A percentile compares a stretch with the other conserved stretches of the same genome.
Conservation (phyloP, 148 eudicot species). For the Nepenthes mirabilis region DNA sequence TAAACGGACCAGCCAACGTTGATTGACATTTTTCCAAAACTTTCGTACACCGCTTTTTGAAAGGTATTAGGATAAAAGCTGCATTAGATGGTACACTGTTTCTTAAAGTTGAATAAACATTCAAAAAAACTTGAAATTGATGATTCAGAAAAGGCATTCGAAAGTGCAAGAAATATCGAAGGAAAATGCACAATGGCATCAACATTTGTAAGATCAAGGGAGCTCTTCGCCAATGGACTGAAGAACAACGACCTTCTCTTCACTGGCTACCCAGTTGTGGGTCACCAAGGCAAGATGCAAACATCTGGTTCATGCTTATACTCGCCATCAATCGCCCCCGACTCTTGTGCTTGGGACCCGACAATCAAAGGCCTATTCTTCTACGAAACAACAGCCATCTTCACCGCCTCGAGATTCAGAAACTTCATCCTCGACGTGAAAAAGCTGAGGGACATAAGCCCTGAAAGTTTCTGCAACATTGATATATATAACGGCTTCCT, state of each 20-base stretch:
- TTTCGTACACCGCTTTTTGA: no score
- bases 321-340: slow-evolving; percentile 23
- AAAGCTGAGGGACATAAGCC: slow-evolving; percentile 33
- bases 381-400: slow-evolving; percentile 59
- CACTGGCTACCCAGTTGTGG: slow-evolving; percentile 73
- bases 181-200: slow-evolving; percentile 60
- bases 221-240: slow-evolving; percentile 48
- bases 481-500: slow-evolving; percentile 68
- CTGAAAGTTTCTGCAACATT: slow-evolving; percentile 40
- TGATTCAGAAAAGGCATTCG: slow-evolving; percentile 44
- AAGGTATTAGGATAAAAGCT: no score
- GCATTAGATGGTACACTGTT: no score
- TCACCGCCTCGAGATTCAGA: slow-evolving; percentile 31
- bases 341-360: slow-evolving; percentile 73
- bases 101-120: no score
- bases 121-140: no score
- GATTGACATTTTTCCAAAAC: no score
- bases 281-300: slow-evolving; percentile 61
- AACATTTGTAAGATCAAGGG: slow-evolving; percentile 30
- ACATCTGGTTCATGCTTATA: slow-evolving; percentile 74
- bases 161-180: slow-evolving; percentile 24
- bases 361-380: slow-evolving; percentile 51
- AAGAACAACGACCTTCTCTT: slow-evolving; percentile 50
- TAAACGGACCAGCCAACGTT: no score
- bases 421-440: slow-evolving; percentile 51